Evolutionary conservation across 345 rosid species (phyloP), one percentile per base, ranked within the genome.

Genomic region (Carallia brachiata): DNA sequence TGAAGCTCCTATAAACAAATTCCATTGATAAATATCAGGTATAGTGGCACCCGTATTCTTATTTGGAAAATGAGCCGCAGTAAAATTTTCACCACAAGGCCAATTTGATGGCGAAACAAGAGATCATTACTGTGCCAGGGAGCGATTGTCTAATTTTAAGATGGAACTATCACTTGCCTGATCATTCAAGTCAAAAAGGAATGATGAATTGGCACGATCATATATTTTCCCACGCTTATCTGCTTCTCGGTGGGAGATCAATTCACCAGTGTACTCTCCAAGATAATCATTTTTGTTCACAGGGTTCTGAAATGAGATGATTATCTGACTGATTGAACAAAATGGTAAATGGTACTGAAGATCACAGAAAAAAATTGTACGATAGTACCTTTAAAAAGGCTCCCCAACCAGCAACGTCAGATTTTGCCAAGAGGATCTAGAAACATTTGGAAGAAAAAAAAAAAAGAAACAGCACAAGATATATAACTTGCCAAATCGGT

Each of bases 391-490:
- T 95, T 18, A 95, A 82, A 75, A 92, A 95, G 70, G 99, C 99
- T 75, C 99, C 97, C 99, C 99, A 95, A 59, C 99, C 99, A 53
- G 99, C 96, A 77, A 95, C 88, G 61, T 92, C 94, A 65, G 99
- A 95, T 74, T 88, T 92, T 40, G 89, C 92, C 85, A 92, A 73
- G 66, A 95, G 93, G 74, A 92, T 90, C 97, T 95, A 88, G 63
- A 77, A 44, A 44, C 17, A 44, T 10, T 44, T 44, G 50, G 67
- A 55, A 68, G 67, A 27, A 75, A 52, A 59, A 55, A 68, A 65
- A 27, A 75, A 52, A 59, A 64, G 12, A 32, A 57, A 71, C 39
- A 18, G 23, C 52, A 47, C 30, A 62, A 60, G 4, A 10, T 55
- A n/a, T 44, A 10, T 10, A 44, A 44, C 12, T 12, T 44, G 50